Evolutionary conservation across 1,139 yeast genomes (phyloP).

Genomic region (Blastobotrys ciferrii): DNA sequence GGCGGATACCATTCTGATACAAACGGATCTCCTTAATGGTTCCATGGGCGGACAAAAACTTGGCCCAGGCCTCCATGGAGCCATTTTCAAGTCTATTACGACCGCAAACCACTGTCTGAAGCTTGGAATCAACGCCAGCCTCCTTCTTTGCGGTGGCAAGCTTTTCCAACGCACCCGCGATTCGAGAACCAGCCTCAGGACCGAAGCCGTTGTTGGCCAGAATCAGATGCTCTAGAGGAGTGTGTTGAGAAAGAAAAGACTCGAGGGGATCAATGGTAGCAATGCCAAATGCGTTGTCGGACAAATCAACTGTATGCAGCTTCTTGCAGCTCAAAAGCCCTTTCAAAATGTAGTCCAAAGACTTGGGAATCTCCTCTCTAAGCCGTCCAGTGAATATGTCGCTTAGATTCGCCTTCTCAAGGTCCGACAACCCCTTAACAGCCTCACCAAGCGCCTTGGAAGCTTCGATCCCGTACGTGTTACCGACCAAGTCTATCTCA

Average conservation of each 20-base stretch:
- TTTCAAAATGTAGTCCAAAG: constrained; percentile 69
- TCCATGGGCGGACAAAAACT: constrained; percentile 74
- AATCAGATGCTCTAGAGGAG: constrained; percentile 78
- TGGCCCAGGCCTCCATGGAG: constrained; percentile 59
- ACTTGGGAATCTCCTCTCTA: constrained; percentile 89
- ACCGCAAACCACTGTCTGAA: constrained; percentile 88
- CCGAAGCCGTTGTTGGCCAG: constrained; percentile 96
- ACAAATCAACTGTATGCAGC: constrained; percentile 71
- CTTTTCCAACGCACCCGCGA: constrained; percentile 78
- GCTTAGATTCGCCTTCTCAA: constrained; percentile 73
- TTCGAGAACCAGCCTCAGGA: constrained; percentile 93
- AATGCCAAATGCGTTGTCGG: constrained; percentile 96
- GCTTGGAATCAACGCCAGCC: constrained; percentile 39
- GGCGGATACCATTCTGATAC: constrained; percentile 96
- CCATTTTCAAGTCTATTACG: constrained; percentile 96
- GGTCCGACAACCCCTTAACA: constrained; percentile 42
- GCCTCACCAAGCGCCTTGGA: constrained; percentile 67
- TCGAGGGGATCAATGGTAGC: constrained; percentile 92
- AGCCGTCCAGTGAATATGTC: constrained; percentile 93
- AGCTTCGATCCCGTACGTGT: constrained; percentile 91
- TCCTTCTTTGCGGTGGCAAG: constrained; percentile 64
- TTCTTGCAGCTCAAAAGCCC: constrained; percentile 67
- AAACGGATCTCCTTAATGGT: constrained; percentile 71
- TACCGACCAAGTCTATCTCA: constrained; percentile 81
- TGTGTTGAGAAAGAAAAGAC: constrained; percentile 68